A percentile compares a stretch with the other conserved stretches of the same genome.
phyloP scores from a whole-genome alignment of 2,329 filamentous ascomycete genomes.

The Blumeriella jaapii region DNA sequence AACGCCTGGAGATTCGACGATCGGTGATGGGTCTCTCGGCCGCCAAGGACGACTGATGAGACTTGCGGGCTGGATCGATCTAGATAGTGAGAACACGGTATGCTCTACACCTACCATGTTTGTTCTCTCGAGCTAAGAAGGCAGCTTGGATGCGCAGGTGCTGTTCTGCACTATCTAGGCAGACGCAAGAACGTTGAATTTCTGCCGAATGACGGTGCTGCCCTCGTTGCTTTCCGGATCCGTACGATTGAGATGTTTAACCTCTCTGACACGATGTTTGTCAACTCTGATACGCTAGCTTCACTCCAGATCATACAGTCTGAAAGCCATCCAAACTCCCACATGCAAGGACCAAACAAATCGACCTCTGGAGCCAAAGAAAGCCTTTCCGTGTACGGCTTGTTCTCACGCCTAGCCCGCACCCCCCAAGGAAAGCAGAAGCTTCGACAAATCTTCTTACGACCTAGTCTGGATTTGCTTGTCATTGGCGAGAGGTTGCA shows the following conservation, averaged over 20 bases:
- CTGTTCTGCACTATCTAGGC: conserved; percentile 68
- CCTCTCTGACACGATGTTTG: conserved; percentile 55
- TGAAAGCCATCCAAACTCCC: conserved; percentile 72
- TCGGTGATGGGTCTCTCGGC: conserved; percentile 24
- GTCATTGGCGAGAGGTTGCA: conserved; percentile 62
- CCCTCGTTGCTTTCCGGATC: conserved; percentile 46
- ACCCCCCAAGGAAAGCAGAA: conserved; percentile 68
- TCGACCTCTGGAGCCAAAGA: conserved; percentile 59
- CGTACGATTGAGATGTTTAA: conserved; percentile 63
- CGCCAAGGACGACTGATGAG: conserved; percentile 51
- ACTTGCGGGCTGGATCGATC: conserved; percentile 58
- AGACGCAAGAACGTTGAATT: conserved; percentile 53
- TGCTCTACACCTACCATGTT: conserved; percentile 12
- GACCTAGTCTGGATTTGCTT: conserved; percentile 58
- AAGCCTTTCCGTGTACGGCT: conserved; percentile 69
- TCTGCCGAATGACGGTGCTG: conserved; percentile 45
- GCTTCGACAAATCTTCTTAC: conserved; percentile 71
- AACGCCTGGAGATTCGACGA: conserved; percentile 40
- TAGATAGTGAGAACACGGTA: conserved; percentile 63
- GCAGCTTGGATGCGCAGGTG: conserved; percentile 70
- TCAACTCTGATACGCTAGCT: conserved; percentile 68
- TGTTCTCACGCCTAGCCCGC: conserved; percentile 63
- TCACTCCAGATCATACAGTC: conserved; percentile 78
- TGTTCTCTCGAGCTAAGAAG: conserved; percentile 6
- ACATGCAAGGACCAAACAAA: conserved; percentile 58